Conservation (phyloP, 192 early-diverging fungal species). For the Backusella westeae region DNA sequence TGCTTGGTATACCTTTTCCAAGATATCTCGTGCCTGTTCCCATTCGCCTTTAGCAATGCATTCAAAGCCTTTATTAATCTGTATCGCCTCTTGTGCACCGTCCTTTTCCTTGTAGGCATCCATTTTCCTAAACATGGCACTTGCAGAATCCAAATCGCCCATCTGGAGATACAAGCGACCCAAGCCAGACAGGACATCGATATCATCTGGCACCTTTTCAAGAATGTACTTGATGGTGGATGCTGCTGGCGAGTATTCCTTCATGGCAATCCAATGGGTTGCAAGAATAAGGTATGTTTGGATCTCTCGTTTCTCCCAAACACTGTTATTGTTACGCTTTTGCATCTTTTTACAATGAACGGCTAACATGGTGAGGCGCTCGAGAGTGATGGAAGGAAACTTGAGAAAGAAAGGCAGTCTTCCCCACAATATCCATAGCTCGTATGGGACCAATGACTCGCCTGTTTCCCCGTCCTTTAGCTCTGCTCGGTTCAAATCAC, state of each 20-base stretch:
- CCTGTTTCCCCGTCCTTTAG: constrained; percentile 21
- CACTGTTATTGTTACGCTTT: background rate
- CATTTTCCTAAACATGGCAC: constrained; percentile 31
- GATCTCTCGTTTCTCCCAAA: constrained; percentile 38
- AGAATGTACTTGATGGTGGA: constrained; percentile 36
- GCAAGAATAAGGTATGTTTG: constrained; percentile 46
- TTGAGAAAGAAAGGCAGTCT: constrained; percentile 40
- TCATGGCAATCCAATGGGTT: constrained; percentile 42
- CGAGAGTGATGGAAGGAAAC: constrained; percentile 39
- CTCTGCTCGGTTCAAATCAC: constrained; percentile 43
- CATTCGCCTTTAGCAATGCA: constrained; percentile 44
- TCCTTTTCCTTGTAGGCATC: constrained; percentile 2
- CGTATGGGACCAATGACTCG: constrained; percentile 52
- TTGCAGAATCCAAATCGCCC: constrained; percentile 36
- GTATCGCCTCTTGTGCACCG: constrained; percentile 25
- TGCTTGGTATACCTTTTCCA: constrained; percentile 39
- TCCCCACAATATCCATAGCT: constrained; percentile 44
- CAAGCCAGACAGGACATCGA: constrained; percentile 42
- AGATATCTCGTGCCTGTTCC: constrained; percentile 33
- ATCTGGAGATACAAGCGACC: constrained; percentile 50
- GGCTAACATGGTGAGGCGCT: constrained; percentile 40
- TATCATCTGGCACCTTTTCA: constrained; percentile 15
- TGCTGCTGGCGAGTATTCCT: constrained; percentile 40
- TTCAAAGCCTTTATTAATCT: constrained; percentile 41
- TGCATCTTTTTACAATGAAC: constrained; percentile 43